Conservation (phyloP, 164 flowering plant genomes). For the Liquidambar formosana region DNA sequence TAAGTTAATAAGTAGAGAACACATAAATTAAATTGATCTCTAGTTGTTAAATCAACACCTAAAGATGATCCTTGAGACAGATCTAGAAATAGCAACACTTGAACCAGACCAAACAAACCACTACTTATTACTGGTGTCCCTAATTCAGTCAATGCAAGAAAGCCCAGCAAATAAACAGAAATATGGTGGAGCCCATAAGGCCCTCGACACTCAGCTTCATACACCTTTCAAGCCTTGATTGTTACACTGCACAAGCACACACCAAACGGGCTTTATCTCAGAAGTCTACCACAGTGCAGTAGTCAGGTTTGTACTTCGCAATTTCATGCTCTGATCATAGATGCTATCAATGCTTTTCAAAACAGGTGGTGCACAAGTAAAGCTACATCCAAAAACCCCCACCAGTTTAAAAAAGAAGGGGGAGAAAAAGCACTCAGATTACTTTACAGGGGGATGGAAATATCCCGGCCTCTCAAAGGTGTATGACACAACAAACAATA, state of each 20-base stretch:
- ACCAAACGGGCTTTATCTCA: conserved; percentile 60
- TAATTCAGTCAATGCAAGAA: conserved; percentile 3
- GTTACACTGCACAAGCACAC: conserved; percentile 75
- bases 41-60: no score
- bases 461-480: neutral
- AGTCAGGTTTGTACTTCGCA: no score
- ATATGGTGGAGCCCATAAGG: neutral
- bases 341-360: no score
- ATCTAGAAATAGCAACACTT: no score
- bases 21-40: no score
- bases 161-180: neutral
- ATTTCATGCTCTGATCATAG: no score
- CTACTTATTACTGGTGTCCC: neutral
- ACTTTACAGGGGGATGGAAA: conserved; percentile 8
- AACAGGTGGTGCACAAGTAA: no score
- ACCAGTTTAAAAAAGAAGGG: neutral
- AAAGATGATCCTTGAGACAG: no score
- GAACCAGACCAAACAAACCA: no score
- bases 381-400: no score
- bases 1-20: no score
- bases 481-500: neutral
- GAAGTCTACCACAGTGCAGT: conserved; percentile 85
- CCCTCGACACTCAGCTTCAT: no score
- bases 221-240: conserved; percentile 65
- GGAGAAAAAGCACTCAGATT: neutral